Evolutionary conservation across 257 asterid genomes (phyloP).

Genomic region (Jasminum sambac): DNA sequence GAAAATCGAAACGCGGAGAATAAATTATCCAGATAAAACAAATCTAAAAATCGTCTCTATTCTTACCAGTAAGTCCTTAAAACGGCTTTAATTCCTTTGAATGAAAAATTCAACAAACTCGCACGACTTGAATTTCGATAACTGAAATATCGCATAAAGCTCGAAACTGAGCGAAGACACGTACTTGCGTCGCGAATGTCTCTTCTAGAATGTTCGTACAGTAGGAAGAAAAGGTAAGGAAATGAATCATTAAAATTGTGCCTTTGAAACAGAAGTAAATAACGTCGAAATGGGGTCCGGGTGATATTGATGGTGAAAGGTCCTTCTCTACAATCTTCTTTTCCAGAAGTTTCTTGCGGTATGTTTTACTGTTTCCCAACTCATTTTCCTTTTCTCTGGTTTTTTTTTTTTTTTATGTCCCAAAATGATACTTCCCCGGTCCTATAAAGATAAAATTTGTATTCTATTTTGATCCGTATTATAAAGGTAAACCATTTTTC

Average conservation of each 20-base stretch:
- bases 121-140: neutral
- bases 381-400: too few relatives aligned
- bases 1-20: neutral
- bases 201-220: constrained; percentile 42
- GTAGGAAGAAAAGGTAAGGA: neutral
- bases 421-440: too few relatives aligned
- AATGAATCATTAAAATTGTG: too few relatives aligned
- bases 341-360: constrained; percentile 12
- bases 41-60: neutral
- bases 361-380: too few relatives aligned
- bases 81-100: neutral
- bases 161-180: neutral
- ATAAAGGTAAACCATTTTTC: too few relatives aligned
- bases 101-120: neutral
- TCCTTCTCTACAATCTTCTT: constrained; percentile 2
- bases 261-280: constrained; percentile 3
- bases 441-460: too few relatives aligned
- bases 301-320: neutral
- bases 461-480: too few relatives aligned
- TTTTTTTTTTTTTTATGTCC: too few relatives aligned
- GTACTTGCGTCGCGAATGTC: constrained; percentile 10
- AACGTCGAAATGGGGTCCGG: constrained; percentile 22
- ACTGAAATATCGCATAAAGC: neutral
- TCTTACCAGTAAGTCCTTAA: neutral
- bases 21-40: neutral